Evolutionary conservation across 768 basidiomycete species (phyloP), one percentile per base, ranked within the genome.

Genomic region (Tricholoma sp.): DNA sequence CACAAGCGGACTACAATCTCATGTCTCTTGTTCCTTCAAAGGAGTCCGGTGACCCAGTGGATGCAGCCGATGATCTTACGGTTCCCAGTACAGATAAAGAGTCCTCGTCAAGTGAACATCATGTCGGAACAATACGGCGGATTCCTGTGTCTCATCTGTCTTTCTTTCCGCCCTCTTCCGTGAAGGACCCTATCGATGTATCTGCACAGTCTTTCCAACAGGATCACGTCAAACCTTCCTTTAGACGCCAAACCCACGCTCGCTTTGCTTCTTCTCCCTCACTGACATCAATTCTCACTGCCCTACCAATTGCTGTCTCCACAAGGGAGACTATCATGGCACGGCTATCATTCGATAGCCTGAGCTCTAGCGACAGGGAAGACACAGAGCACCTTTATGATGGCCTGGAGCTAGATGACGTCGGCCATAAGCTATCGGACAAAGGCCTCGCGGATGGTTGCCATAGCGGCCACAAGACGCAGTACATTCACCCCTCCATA

Each of bases 291-390:
- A 72, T 80, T 52, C 72, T 79, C 39, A 76, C 72, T 1, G 76
- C 78, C 11, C 70, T 80, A 20, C 79, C 80, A 18, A 80, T 80
- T 33, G 73, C 76, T 53, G 74, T 77, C 17, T 80, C 80, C n/a
- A 80, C 77, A 2, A 72, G 80, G 33, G 80, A 84, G 58, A 78
- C 76, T 37, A 79, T 84, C 50, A 77, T 81, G 18, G 74, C 80
- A 6, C 74, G 82, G 12, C 68, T 84, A 39, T 84, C 82, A 7
- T 76, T 82, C 36, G 82, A 84, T 53, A 78, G 79, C 61, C 65
- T 70, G 57, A 76, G 74, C 60, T 77, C 78, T 8, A 76, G 72
- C 53, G 76, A 77, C 52, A 67, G 69, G 20, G 70, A 68, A 33
- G 68, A 68, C 9, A 70, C 67, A 48, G 69, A 72, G 52, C 69